Evolutionary conservation across 1,284 basidiomycete genomes (phyloP), one percentile per base, ranked within the genome.

Genomic region (Ceratobasidium theobromae): DNA sequence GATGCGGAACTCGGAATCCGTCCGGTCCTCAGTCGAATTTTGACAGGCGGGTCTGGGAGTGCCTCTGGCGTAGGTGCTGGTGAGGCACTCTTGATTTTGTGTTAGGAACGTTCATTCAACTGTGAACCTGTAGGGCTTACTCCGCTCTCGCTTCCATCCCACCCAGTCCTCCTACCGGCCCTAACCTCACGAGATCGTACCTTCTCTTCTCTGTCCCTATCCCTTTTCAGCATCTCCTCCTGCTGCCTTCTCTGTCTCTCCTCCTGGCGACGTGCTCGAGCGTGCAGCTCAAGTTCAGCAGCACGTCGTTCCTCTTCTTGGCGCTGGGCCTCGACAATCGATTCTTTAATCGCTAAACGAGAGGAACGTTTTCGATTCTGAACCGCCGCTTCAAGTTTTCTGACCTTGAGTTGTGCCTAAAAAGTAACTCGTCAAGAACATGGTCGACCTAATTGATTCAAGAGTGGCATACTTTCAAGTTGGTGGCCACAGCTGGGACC

Each of bases 321-420:
- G 11, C 80, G 70, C 43, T 81, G 87, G 23, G 66, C 52, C 48
- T 57, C 67, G 43, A 64, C 9, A 41, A 65, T 52, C 11, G 68
- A 57, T 72, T 91, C 89, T 70, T 84, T 87, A 38, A 85, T 75
- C 4, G 91, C 90, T 67, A 95, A 84, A 35, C 93, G 88, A 46
- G 89, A 89, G 1, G 91, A 93, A 28, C 91, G 85, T 75, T 95
- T 95, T 66, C 91, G 84, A 70, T 89, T 87, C 51, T 70, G 65
- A 14, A 66, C 69, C 18, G 64, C 67, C 18, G 46, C 57, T 18
- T 64, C 60, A 27, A 64, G 45, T 32, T 57, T 87, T 68, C 53
- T 81, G 81, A 54, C 81, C 79, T 72, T 86, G 82, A 55, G 35
- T 80, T 76, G 74, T 86, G 87, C 89, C 91, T 73, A 46, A 69